Evolutionary conservation across 2,329 filamentous ascomycete genomes (phyloP), one percentile per base, ranked within the genome.

Genomic region (Penicillium rolfsii): DNA sequence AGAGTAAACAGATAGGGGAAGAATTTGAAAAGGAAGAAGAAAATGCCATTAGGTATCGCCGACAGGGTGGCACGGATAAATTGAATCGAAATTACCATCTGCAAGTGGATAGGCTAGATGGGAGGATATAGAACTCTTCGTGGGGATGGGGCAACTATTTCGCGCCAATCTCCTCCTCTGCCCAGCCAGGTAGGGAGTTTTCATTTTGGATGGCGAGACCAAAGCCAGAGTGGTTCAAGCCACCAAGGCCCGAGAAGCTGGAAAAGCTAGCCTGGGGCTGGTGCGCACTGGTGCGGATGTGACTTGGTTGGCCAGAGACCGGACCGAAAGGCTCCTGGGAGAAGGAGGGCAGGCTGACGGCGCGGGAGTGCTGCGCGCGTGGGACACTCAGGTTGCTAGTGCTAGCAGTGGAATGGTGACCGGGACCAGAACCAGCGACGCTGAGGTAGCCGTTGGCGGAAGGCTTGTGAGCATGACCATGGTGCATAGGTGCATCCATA

Each of bases 291-390:
- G 71, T 68, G 48, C 76, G 77, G 46, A 71, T 63, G 59, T 77
- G 75, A 36, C 73, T 65, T 4, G 69, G 61, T 53, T 78, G 73
- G 38, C 68, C 69, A 7, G 75, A 73, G 49, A 74, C 72, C 26
- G 80, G 79, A 11, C 79, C 81, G 68, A 85, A 84, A 12, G 82
- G 79, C 48, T 85, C 84, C 65, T 88, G 84, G 2, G 84, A 85
- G 74, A 89, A 89, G 5, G 85, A 87, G 0, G 95, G 95, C 71
- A 99, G 81, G 74, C 93, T 97, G 61, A 97, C 92, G 36, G 95
- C 93, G 40, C 95, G 89, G 72, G 87, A 94, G 73, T 90, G 87
- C 65, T 85, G 84, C 46, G 83, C 83, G 59, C 85, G 82, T 48
- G 81, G 82, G 58, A 81, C 79, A 57, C 79, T 84, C 57, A 86